Evolutionary conservation across 129 eudicot species (phyloP).

Genomic region (Tagetes patula): DNA sequence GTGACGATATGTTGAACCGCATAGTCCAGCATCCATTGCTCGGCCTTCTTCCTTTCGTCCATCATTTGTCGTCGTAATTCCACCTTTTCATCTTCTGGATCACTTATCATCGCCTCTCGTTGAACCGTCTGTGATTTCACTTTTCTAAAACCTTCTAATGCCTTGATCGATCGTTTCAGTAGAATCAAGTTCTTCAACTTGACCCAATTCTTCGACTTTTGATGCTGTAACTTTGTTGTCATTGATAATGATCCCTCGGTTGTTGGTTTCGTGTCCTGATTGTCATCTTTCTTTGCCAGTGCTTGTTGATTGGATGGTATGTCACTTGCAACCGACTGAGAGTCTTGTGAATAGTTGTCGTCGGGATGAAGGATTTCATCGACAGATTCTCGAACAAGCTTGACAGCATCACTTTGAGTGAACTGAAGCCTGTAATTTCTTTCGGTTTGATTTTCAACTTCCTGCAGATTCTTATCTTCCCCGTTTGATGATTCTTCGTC

Average conservation of each 20-base stretch:
- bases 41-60: conserved; percentile 79
- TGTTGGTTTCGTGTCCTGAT: background rate
- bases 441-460: conserved; percentile 38
- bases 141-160: conserved; percentile 57
- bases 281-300: background rate
- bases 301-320: conserved; percentile 35
- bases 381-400: conserved; percentile 75
- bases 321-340: conserved; percentile 52
- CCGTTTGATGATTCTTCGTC: conserved; percentile 52
- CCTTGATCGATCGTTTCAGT: conserved; percentile 69
- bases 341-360: conserved; percentile 52
- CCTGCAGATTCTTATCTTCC: conserved; percentile 27
- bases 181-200: conserved; percentile 62
- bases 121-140: conserved; percentile 34
- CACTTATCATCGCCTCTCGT: conserved; percentile 18
- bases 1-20: conserved; percentile 87
- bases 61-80: conserved; percentile 61
- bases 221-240: conserved; percentile 30
- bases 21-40: conserved; percentile 95
- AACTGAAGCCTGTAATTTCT: conserved; percentile 41
- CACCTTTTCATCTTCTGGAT: conserved; percentile 43
- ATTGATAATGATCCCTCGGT: background rate
- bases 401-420: conserved; percentile 60
- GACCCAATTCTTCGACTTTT: conserved; percentile 62
- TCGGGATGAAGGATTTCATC: conserved; percentile 69